phyloP scores from a whole-genome alignment of 2,329 filamentous ascomycete genomes.

The Ophiostoma montium region DNA sequence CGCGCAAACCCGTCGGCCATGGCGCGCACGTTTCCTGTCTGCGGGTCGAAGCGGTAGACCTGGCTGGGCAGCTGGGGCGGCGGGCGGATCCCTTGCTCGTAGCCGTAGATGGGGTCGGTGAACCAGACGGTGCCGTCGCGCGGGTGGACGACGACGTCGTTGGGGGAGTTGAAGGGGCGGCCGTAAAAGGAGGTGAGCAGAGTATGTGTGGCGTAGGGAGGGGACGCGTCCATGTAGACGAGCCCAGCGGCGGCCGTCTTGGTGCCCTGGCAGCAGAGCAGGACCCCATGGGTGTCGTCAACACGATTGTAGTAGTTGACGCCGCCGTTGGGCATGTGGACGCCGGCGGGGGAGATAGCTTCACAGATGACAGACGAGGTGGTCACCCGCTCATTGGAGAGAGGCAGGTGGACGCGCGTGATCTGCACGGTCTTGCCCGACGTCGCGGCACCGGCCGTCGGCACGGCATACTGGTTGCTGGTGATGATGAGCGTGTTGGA shows the following conservation, averaged over 20 bases:
- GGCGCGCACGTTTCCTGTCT: conserved; percentile 26
- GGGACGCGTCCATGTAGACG: conserved; percentile 19
- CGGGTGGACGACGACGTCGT: conserved; percentile 24
- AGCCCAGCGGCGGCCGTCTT: conserved; percentile 22
- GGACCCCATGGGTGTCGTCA: conserved; percentile 21
- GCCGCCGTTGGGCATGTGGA: conserved; percentile 9
- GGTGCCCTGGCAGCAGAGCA: conserved; percentile 16
- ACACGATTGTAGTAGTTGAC: too few relatives aligned
- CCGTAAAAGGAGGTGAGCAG: conserved; percentile 29
- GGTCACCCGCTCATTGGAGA: background rate
- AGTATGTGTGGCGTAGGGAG: conserved; percentile 19
- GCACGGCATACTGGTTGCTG: conserved; percentile 5
- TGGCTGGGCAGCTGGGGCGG: conserved; percentile 30
- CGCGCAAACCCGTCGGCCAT: conserved; percentile 32
- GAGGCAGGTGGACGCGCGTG: conserved; percentile 2
- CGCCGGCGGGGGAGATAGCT: background rate
- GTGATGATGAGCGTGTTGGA: conserved; percentile 8
- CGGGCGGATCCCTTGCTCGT: conserved; percentile 29
- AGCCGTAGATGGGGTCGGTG: conserved; percentile 31
- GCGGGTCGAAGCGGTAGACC: conserved; percentile 31
- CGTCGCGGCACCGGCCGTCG: background rate
- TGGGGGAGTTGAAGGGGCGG: conserved; percentile 32
- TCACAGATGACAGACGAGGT: background rate
- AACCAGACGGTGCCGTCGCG: conserved; percentile 31
- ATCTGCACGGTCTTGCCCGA: conserved; percentile 3